phyloP scores from a whole-genome alignment of 306 rosid genomes.

The Acacia melanoxylon region DNA sequence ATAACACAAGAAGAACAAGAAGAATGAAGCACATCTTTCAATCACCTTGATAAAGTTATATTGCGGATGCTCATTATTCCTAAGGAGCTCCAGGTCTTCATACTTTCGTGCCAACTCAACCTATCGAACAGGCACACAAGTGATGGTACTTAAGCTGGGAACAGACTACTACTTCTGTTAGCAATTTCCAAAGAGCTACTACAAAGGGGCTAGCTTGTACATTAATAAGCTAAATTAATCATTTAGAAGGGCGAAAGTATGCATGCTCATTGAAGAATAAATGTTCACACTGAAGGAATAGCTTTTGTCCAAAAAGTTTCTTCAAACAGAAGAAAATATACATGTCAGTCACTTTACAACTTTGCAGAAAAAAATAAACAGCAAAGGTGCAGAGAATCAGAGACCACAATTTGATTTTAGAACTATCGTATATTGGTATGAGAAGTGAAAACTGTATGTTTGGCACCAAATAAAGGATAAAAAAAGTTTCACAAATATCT shows the following conservation, averaged over 20 bases:
- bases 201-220: not conserved
- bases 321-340: not conserved
- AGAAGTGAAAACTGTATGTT: conserved; percentile 2
- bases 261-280: not conserved
- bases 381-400: not conserved
- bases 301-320: not conserved
- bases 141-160: conserved; percentile 25
- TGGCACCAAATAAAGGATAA: not conserved
- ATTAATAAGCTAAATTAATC: not conserved
- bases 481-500: not conserved
- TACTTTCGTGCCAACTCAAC: conserved; percentile 75
- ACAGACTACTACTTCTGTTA: conserved; percentile 16
- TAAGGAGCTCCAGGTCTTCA: conserved; percentile 72
- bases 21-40: conserved; percentile 24
- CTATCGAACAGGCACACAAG: conserved; percentile 47
- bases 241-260: not conserved
- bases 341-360: not conserved
- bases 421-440: not conserved
- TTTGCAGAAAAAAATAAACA: not conserved
- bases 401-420: not conserved
- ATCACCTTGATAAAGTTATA: conserved; percentile 68
- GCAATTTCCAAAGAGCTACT: not conserved
- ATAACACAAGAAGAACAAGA: conserved; percentile 21
- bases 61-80: conserved; percentile 71
- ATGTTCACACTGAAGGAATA: not conserved